Conservation (phyloP, 768 basidiomycete species). For the Tulasnella sp. region DNA sequence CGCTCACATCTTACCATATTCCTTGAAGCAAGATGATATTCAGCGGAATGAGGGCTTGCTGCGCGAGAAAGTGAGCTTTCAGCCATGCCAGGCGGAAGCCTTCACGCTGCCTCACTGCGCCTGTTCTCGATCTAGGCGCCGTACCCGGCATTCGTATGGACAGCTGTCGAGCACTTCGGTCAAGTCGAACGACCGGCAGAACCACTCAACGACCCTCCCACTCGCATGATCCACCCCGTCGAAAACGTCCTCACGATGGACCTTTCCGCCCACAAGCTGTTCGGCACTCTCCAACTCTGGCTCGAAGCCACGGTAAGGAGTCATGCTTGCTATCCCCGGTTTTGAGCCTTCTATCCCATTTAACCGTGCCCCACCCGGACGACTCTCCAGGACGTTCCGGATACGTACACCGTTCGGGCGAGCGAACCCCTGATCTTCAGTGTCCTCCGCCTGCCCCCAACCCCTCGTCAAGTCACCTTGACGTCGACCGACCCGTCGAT, state of each 20-base stretch:
- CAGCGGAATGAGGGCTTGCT: background rate
- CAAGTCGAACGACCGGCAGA: background rate
- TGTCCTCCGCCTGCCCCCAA: too few relatives aligned
- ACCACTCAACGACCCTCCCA: slow-evolving; percentile 21
- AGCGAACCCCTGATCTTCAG: too few relatives aligned
- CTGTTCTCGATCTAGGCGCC: slow-evolving; percentile 10
- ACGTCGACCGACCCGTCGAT: slow-evolving; percentile 21
- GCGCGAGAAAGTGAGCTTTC: background rate
- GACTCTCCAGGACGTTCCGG: too few relatives aligned
- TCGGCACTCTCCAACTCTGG: slow-evolving; percentile 3
- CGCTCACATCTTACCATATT: background rate
- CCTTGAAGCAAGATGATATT: background rate
- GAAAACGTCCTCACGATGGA: slow-evolving; percentile 17
- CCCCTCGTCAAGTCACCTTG: slow-evolving; percentile 22
- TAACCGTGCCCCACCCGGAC: too few relatives aligned
- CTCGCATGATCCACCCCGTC: slow-evolving; percentile 22
- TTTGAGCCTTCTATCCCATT: too few relatives aligned
- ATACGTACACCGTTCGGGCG: too few relatives aligned
- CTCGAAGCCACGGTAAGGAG: slow-evolving; percentile 6
- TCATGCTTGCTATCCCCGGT: too few relatives aligned
- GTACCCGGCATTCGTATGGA: slow-evolving; percentile 16
- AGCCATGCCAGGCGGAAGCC: background rate
- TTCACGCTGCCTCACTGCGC: slow-evolving; percentile 8
- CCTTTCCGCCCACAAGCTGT: background rate
- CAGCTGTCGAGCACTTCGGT: slow-evolving; percentile 18